Conservation (phyloP, 805 yeast species). For the Candida corydali region DNA sequence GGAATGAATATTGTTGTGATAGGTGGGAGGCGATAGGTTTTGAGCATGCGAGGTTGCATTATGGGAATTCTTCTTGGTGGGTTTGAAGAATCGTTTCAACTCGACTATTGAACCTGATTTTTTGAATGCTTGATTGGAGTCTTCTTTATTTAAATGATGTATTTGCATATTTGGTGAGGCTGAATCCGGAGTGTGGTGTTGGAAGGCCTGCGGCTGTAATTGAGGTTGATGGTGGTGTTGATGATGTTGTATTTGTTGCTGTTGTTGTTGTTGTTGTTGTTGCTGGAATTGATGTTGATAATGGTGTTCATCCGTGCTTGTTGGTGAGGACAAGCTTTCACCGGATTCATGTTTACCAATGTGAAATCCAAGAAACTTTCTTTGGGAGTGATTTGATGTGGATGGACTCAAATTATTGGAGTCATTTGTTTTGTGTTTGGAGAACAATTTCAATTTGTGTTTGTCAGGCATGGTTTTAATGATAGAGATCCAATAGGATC, state of each 20-base stretch:
- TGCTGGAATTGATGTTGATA: slow-evolving; percentile 3
- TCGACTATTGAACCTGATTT: slow-evolving; percentile 60
- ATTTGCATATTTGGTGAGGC: slow-evolving; percentile 5
- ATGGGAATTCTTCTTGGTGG: slow-evolving; percentile 34
- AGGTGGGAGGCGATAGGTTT: slow-evolving; percentile 7
- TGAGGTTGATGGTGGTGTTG: slow-evolving; percentile 1
- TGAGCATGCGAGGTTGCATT: slow-evolving; percentile 6
- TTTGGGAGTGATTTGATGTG: slow-evolving; percentile 19
- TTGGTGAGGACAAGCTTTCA: slow-evolving; percentile 34
- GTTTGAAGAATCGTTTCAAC: slow-evolving; percentile 68
- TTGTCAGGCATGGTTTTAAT: slow-evolving; percentile 36
- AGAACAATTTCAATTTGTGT: slow-evolving; percentile 39
- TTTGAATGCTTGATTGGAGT: slow-evolving; percentile 28
- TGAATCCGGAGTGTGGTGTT: not conserved
- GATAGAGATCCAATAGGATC: too few relatives aligned
- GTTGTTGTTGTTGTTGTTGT: slow-evolving; percentile 1
- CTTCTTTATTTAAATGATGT: slow-evolving; percentile 14
- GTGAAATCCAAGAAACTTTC: slow-evolving; percentile 37
- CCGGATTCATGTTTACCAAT: slow-evolving; percentile 39
- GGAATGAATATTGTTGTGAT: slow-evolving; percentile 23
- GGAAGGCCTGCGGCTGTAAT: not conserved
- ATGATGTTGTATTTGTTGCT: not conserved
- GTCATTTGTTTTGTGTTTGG: slow-evolving; percentile 32
- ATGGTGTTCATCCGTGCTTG: slow-evolving; percentile 21
- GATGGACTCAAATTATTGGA: slow-evolving; percentile 23